phyloP scores from a whole-genome alignment of 345 rosid genomes.

The Carallia pectinifolia region DNA sequence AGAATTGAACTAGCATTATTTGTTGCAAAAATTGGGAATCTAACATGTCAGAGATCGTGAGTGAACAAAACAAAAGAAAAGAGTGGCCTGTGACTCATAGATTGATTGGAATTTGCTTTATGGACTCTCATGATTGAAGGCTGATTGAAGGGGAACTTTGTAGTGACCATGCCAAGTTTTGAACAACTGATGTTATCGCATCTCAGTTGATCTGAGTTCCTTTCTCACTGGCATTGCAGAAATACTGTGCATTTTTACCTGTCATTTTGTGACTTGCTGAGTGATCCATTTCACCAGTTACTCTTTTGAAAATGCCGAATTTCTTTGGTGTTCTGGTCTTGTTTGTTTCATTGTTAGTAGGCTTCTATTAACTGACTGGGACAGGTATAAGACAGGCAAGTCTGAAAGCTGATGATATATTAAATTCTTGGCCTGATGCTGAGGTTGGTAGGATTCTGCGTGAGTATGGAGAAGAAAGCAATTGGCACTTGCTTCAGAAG shows the following conservation, averaged over 20 bases:
- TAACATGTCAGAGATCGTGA: no score
- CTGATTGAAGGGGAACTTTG: neutral
- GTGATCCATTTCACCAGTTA: no score
- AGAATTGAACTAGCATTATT: neutral
- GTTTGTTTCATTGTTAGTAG: constrained; percentile 16
- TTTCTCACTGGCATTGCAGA: neutral
- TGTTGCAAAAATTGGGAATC: neutral
- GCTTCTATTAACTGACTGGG: constrained; percentile 26
- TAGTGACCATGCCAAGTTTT: neutral
- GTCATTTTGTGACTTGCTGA: no score
- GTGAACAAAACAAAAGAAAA: no score
- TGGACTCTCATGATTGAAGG: no score
- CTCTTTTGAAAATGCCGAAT: neutral
- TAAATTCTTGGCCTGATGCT: constrained; percentile 80
- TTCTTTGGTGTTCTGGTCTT: neutral
- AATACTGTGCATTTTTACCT: no score
- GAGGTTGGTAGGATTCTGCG: constrained; percentile 71
- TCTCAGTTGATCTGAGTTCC: neutral
- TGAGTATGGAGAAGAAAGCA: constrained; percentile 89
- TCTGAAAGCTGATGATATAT: constrained; percentile 77
- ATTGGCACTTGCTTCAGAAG: constrained; percentile 64
- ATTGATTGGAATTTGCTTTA: no score
- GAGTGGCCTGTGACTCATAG: no score
- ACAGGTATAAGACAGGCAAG: constrained; percentile 54
- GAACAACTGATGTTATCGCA: neutral